phyloP scores from a whole-genome alignment of 2,329 filamentous ascomycete species.

The Lachnellula hyalina region DNA sequence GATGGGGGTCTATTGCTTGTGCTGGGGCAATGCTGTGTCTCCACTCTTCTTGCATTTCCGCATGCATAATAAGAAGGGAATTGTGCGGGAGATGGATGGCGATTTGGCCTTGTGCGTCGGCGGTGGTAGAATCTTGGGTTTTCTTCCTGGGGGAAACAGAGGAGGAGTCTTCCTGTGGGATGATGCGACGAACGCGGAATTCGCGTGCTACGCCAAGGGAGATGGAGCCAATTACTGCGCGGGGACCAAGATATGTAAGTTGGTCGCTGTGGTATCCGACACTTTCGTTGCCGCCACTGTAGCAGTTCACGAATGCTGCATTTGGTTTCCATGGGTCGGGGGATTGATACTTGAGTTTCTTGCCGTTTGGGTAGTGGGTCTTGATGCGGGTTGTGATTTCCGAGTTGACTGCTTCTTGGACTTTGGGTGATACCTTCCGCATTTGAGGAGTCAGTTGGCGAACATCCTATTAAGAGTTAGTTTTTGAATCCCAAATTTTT shows the following conservation, averaged over 20 bases:
- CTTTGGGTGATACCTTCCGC: constrained; percentile 59
- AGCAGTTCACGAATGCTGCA: constrained; percentile 92
- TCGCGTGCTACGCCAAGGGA: constrained; percentile 90
- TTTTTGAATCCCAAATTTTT: not conserved
- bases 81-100: constrained; percentile 93
- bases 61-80: constrained; percentile 90
- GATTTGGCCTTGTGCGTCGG: constrained; percentile 76
- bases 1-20: constrained; percentile 75
- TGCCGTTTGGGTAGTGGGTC: constrained; percentile 59
- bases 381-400: constrained; percentile 70
- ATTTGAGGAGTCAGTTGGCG: constrained; percentile 72
- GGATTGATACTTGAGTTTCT: constrained; percentile 74
- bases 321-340: constrained; percentile 74
- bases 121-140: constrained; percentile 32
- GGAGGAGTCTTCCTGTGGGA: constrained; percentile 49
- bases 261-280: constrained; percentile 94
- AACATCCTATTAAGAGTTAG: constrained; percentile 52
- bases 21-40: constrained; percentile 82
- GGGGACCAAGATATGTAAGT: constrained; percentile 85
- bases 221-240: constrained; percentile 81
- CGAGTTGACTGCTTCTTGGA: constrained; percentile 70
- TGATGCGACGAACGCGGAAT: constrained; percentile 76
- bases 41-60: constrained; percentile 96
- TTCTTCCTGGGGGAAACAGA: constrained; percentile 1
- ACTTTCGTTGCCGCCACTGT: constrained; percentile 71